Evolutionary conservation across 1,139 yeast genomes (phyloP).

Genomic region (Debaryomyces nepalensis): DNA sequence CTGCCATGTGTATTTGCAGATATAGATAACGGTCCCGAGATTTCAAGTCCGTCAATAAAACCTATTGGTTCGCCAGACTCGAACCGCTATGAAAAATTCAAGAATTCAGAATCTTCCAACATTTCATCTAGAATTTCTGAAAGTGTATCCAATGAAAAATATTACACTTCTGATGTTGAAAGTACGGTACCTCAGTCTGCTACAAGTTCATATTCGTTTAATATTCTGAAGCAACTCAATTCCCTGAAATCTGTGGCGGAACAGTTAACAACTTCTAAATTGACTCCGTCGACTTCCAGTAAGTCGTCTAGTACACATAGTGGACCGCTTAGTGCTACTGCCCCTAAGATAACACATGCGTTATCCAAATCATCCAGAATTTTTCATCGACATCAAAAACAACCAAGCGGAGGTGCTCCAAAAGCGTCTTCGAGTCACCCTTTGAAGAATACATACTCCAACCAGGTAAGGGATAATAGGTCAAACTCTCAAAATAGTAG

Average conservation of each 20-base stretch:
- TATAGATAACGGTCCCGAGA: constrained; percentile 7
- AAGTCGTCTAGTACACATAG: constrained; percentile 10
- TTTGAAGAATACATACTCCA: constrained; percentile 36
- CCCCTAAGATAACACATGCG: constrained; percentile 33
- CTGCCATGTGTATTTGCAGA: constrained; percentile 29
- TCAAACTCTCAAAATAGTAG: constrained; percentile 32
- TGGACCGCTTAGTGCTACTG: constrained; percentile 12
- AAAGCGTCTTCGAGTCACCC: constrained; percentile 17
- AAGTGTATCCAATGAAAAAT: not conserved
- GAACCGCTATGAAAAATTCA: not conserved
- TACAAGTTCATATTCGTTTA: constrained; percentile 6
- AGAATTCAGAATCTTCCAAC: not conserved
- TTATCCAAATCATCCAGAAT: constrained; percentile 37
- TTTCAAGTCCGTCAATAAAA: constrained; percentile 8
- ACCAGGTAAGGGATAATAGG: constrained; percentile 39
- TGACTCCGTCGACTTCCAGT: constrained; percentile 13
- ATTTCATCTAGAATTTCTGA: not conserved
- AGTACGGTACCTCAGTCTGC: constrained; percentile 12
- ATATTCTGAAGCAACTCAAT: constrained; percentile 6
- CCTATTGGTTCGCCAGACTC: constrained; percentile 2
- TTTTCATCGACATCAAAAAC: constrained; percentile 33
- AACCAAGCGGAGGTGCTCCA: constrained; percentile 11
- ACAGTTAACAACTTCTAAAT: constrained; percentile 12
- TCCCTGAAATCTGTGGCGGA: not conserved
- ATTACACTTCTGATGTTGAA: constrained; percentile 1